phyloP scores from a whole-genome alignment of 768 basidiomycete species.

The Paxillus involutus region DNA sequence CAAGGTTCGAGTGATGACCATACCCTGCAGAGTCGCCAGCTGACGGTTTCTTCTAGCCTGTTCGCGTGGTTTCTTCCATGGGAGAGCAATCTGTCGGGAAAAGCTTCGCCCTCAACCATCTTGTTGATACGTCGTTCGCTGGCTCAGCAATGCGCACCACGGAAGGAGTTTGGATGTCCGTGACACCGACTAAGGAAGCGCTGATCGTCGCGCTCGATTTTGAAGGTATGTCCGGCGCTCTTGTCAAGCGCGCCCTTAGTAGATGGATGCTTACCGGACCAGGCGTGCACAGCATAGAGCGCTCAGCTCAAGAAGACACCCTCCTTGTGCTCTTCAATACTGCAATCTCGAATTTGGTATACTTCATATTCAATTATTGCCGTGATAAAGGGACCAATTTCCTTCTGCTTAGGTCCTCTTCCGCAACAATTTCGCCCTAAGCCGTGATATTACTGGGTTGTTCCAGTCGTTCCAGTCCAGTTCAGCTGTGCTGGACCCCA shows the following conservation, averaged over 20 bases:
- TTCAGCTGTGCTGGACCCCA: conserved; percentile 54
- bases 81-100: conserved; percentile 69
- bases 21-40: not conserved
- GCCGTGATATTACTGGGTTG: conserved; percentile 58
- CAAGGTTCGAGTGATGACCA: conserved; percentile 36
- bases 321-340: conserved; percentile 65
- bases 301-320: conserved; percentile 63
- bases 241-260: conserved; percentile 3
- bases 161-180: conserved; percentile 68
- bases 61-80: conserved; percentile 67
- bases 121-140: conserved; percentile 65
- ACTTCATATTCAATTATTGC: conserved; percentile 8
- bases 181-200: conserved; percentile 54
- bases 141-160: conserved; percentile 65
- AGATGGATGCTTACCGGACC: not conserved
- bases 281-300: conserved; percentile 66
- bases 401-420: conserved; percentile 49
- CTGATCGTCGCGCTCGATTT: conserved; percentile 66
- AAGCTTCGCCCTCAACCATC: conserved; percentile 55
- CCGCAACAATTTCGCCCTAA: conserved; percentile 64
- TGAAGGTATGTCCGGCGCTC: conserved; percentile 43
- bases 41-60: conserved; percentile 39
- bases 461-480: conserved; percentile 64
- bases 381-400: not conserved
- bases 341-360: conserved; percentile 61